A percentile compares a stretch with the other conserved stretches of the same genome.
Conservation (phyloP, 768 basidiomycete genomes). For the Suillus alpinus region DNA sequence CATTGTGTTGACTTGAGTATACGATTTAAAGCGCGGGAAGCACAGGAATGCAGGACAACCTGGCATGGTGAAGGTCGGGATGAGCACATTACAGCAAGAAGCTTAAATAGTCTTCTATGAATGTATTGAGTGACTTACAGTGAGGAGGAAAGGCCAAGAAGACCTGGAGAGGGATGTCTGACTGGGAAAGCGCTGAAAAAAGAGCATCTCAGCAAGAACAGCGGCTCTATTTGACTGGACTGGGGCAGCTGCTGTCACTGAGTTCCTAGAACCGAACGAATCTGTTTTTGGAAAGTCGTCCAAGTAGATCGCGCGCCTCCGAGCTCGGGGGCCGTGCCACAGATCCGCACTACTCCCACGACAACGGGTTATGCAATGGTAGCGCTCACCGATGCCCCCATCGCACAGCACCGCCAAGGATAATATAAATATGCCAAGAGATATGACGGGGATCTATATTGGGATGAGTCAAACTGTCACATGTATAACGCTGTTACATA, state of each 20-base stretch:
- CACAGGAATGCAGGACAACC: constrained; percentile 28
- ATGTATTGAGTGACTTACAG: constrained; percentile 14
- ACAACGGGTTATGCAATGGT: no score
- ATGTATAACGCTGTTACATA: background rate
- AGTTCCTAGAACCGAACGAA: background rate
- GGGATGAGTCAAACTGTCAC: background rate
- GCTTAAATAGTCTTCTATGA: constrained; percentile 25
- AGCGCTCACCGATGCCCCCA: background rate
- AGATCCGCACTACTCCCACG: background rate
- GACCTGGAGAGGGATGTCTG: constrained; percentile 24
- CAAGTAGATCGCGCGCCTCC: no score
- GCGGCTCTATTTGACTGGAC: constrained; percentile 27
- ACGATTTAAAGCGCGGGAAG: constrained; percentile 33
- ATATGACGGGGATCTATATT: background rate
- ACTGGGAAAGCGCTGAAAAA: constrained; percentile 12
- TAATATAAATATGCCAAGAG: background rate
- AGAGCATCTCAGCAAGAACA: constrained; percentile 21
- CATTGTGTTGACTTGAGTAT: constrained; percentile 29
- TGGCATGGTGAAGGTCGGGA: constrained; percentile 21
- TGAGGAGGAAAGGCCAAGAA: constrained; percentile 18
- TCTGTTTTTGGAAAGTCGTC: background rate
- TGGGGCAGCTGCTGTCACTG: background rate
- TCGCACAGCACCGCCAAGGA: background rate
- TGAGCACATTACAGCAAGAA: background rate
- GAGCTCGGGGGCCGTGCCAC: background rate